Conservation (phyloP, 768 basidiomycete genomes). For the Mycena kentingensis region DNA sequence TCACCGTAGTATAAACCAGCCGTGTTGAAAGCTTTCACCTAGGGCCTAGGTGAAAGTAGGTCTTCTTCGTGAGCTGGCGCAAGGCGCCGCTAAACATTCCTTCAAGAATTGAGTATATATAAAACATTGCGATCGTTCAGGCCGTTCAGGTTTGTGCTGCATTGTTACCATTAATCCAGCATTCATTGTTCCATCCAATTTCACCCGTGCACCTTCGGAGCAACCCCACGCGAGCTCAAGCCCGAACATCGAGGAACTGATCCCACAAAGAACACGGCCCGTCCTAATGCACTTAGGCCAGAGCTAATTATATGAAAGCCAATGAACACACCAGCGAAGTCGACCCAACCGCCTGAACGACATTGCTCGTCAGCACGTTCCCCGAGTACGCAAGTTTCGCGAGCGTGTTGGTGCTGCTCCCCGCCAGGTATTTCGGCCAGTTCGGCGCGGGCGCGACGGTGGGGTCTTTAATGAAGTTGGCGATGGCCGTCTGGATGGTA, state of each 20-base stretch:
- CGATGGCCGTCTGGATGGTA: slow-evolving; percentile 18
- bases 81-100: no score
- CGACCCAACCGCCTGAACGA: slow-evolving; percentile 6
- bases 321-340: neutral
- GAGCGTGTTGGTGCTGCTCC: slow-evolving; percentile 7
- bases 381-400: slow-evolving; percentile 16
- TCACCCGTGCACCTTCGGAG: no score
- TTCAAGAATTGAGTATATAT: no score
- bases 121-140: no score
- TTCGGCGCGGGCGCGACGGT: slow-evolving; percentile 10
- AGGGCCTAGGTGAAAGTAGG: no score
- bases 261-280: neutral
- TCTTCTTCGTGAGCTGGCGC: no score
- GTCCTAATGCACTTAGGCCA: neutral
- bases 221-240: no score
- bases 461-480: slow-evolving; percentile 19
- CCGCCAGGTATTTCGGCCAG: slow-evolving; percentile 12
- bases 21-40: no score
- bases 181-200: no score
- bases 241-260: neutral
- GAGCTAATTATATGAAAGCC: neutral
- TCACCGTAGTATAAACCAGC: no score
- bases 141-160: no score
- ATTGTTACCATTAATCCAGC: no score
- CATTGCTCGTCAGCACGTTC: slow-evolving; percentile 13